phyloP scores from a whole-genome alignment of 1,284 basidiomycete species.

The Cerioporus squamosus region DNA sequence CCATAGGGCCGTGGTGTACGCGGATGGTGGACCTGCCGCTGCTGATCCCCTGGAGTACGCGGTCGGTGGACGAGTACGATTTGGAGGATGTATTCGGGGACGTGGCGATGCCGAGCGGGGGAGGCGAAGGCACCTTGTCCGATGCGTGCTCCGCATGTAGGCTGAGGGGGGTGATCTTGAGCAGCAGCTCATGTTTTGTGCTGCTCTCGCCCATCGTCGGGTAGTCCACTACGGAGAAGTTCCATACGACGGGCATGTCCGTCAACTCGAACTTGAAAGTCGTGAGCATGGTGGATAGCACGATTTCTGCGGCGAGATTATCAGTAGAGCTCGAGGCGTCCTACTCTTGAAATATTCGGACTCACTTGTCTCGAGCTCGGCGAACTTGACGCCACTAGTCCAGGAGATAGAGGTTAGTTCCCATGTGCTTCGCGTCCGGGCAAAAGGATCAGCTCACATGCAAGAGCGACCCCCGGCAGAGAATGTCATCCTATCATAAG shows the following conservation, averaged over 20 bases:
- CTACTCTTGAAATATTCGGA: background rate
- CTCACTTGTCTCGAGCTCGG: slow-evolving; percentile 25
- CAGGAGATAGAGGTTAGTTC: background rate
- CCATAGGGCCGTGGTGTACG: slow-evolving; percentile 91
- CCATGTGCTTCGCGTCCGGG: background rate
- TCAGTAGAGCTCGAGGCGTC: background rate
- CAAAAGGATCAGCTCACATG: slow-evolving; percentile 16
- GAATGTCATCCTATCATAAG: slow-evolving; percentile 16
- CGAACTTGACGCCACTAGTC: slow-evolving; percentile 24
- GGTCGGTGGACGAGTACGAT: slow-evolving; percentile 51
- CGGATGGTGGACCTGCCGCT: slow-evolving; percentile 65
- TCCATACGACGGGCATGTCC: slow-evolving; percentile 2
- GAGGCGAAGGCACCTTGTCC: slow-evolving; percentile 31
- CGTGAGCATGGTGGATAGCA: background rate
- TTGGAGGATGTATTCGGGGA: slow-evolving; percentile 49
- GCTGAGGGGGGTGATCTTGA: background rate
- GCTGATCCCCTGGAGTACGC: slow-evolving; percentile 34
- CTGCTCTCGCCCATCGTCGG: slow-evolving; percentile 3
- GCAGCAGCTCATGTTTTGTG: slow-evolving; percentile 4
- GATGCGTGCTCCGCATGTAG: slow-evolving; percentile 29
- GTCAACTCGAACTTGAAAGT: background rate
- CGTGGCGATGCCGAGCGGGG: slow-evolving; percentile 36
- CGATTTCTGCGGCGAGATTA: background rate
- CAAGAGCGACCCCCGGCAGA: slow-evolving; percentile 11
- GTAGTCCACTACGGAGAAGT: background rate